Conservation (phyloP, 1,139 yeast genomes). For the Hyphopichia wangnamkhiaoensis region DNA sequence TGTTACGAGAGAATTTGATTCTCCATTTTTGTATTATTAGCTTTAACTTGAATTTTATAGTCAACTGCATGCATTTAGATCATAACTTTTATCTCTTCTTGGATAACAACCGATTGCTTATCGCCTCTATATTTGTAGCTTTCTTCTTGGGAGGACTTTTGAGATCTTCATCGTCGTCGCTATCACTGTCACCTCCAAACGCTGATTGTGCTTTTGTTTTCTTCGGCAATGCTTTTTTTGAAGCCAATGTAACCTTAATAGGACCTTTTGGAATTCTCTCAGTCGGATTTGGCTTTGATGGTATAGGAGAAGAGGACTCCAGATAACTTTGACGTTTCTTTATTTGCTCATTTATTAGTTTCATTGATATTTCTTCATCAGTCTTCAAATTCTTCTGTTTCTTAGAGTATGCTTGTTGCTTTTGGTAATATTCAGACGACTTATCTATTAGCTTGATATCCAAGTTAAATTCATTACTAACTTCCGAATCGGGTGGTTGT, state of each 20-base stretch:
- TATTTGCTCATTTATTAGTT: constrained; percentile 54
- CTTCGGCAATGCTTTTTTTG: constrained; percentile 1
- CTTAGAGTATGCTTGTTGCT: constrained; percentile 9
- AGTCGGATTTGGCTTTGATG: constrained; percentile 2
- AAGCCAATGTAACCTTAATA: constrained; percentile 9
- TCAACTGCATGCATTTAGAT: neutral
- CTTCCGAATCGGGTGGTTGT: constrained; percentile 37
- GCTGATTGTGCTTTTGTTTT: constrained; percentile 8
- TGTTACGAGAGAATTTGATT: constrained; percentile 56
- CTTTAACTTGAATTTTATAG: neutral
- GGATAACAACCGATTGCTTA: constrained; percentile 6
- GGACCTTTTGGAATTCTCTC: constrained; percentile 8
- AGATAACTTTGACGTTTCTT: constrained; percentile 17
- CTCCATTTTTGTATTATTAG: neutral
- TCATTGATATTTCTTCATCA: constrained; percentile 39
- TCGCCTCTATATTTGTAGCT: constrained; percentile 6
- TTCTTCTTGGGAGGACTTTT: constrained; percentile 1
- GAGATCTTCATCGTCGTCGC: constrained; percentile 9
- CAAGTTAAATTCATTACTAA: constrained; percentile 38
- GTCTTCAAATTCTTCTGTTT: constrained; percentile 35
- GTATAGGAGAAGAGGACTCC: no score
- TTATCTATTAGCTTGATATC: constrained; percentile 32
- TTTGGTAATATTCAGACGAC: constrained; percentile 14
- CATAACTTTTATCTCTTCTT: constrained; percentile 4
- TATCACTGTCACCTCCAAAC: constrained; percentile 11